These are phyloP conservation scores for Cantharellus cinnabarinus DNA, from an alignment of 768 basidiomycete genomes.

Conservation along the genomic window DNA sequence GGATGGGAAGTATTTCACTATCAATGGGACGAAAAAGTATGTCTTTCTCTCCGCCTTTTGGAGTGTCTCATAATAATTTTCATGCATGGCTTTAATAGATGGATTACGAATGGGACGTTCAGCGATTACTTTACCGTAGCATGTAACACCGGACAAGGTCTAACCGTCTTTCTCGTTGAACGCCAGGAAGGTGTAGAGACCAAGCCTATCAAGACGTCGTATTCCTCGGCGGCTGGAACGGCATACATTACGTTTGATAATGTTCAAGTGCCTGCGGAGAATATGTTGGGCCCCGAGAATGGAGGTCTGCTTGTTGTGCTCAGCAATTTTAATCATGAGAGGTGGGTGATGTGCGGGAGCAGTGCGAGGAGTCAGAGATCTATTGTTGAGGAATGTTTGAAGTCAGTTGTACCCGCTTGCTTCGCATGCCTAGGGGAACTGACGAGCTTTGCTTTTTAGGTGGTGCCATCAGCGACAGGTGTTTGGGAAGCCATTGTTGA, in stretches of 20 bases:
- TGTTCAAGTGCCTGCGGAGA: conserved; percentile 69
- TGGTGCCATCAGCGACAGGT: conserved; percentile 82
- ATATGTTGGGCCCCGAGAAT: conserved; percentile 66
- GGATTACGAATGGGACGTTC: conserved; percentile 46
- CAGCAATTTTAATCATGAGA: conserved; percentile 86
- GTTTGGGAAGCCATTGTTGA: conserved; percentile 54
- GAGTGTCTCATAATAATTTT: not conserved
- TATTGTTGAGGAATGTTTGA: conserved; percentile 67
- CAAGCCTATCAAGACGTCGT: conserved; percentile 73
- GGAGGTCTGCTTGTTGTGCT: conserved; percentile 47
- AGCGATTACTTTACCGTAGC: conserved; percentile 46
- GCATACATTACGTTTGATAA: conserved; percentile 67
- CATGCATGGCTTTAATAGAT: not conserved
- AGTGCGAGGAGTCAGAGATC: conserved; percentile 43
- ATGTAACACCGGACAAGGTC: conserved; percentile 51
- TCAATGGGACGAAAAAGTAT: conserved; percentile 71
- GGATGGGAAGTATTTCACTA: conserved; percentile 62
- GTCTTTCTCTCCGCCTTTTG: not conserved
- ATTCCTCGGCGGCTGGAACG: conserved; percentile 75
- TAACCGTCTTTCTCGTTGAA: conserved; percentile 75
- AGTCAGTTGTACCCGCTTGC: conserved; percentile 18
- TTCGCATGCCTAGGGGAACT: not conserved
- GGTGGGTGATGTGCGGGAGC: conserved; percentile 70
- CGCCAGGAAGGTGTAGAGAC: conserved; percentile 68
- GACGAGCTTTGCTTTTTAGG: conserved; percentile 16